Evolutionary conservation across 306 rosid species (phyloP).

Genomic region (Macrotyloma uniflorum): DNA sequence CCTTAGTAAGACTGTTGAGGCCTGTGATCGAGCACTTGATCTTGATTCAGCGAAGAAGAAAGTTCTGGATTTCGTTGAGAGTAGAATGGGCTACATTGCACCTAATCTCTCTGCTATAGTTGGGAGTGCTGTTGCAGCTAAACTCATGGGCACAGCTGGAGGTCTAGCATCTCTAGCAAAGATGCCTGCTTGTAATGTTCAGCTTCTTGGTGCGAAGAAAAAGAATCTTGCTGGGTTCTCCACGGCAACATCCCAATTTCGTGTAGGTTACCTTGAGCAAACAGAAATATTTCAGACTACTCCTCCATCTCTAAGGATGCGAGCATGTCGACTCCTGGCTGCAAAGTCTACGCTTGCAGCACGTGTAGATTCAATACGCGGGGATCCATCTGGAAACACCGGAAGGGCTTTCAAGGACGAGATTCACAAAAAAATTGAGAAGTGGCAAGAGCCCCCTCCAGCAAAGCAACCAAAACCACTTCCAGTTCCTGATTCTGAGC

Average conservation of each 20-base stretch:
- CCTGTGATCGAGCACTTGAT: slow-evolving; percentile 93
- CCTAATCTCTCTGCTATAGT: slow-evolving; percentile 93
- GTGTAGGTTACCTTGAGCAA: slow-evolving; percentile 89
- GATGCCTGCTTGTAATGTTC: slow-evolving; percentile 99
- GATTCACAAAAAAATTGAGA: slow-evolving; percentile 88
- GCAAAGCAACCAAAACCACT: slow-evolving; percentile 96
- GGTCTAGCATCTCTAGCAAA: slow-evolving; percentile 77
- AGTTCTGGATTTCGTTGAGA: slow-evolving; percentile 95
- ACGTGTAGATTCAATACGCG: slow-evolving; percentile 86
- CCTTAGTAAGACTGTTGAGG: slow-evolving; percentile 77
- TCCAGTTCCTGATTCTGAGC: slow-evolving; percentile 98
- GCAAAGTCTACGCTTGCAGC: slow-evolving; percentile 93
- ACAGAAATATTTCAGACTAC: slow-evolving; percentile 89
- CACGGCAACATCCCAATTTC: slow-evolving; percentile 92
- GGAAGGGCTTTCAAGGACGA: slow-evolving; percentile 76
- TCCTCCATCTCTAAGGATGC: slow-evolving; percentile 86
- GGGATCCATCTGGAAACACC: slow-evolving; percentile 83
- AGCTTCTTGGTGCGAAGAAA: slow-evolving; percentile 96
- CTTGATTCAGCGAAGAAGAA: slow-evolving; percentile 87
- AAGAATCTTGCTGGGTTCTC: slow-evolving; percentile 96
- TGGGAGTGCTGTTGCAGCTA: slow-evolving; percentile 96
- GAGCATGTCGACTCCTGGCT: slow-evolving; percentile 86
- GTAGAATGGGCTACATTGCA: slow-evolving; percentile 97
- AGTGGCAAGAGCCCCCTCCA: slow-evolving; percentile 99
- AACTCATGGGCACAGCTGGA: slow-evolving; percentile 98